Evolutionary conservation across 257 asterid species (phyloP).

Genomic region (Solanum peruvianum): DNA sequence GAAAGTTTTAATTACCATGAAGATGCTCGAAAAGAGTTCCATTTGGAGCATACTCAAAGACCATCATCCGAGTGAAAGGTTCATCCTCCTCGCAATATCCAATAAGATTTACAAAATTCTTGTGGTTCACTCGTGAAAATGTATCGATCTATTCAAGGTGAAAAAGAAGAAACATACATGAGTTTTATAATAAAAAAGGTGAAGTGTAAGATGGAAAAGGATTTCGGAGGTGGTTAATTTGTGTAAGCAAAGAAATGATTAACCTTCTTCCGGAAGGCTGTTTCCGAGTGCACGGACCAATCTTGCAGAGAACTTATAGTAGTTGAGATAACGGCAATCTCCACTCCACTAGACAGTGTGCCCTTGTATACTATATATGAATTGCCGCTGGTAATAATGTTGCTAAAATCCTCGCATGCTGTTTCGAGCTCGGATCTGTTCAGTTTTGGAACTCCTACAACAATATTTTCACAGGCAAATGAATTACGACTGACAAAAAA

Average conservation of each 20-base stretch:
- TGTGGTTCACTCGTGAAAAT: slow-evolving; percentile 57
- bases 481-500: not conserved
- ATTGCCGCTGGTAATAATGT: slow-evolving; percentile 37
- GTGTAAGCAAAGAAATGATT: not conserved
- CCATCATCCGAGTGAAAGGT: slow-evolving; percentile 86
- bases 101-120: slow-evolving; percentile 64
- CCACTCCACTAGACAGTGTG: slow-evolving; percentile 88
- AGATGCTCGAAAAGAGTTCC: slow-evolving; percentile 89
- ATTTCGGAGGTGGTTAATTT: not conserved
- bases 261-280: slow-evolving; percentile 66
- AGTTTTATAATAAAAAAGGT: not conserved
- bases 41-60: slow-evolving; percentile 83
- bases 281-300: slow-evolving; percentile 70
- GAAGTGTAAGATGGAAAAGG: not conserved
- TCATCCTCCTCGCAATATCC: slow-evolving; percentile 70
- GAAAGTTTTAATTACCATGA: slow-evolving; percentile 37
- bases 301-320: slow-evolving; percentile 38
- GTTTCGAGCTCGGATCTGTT: slow-evolving; percentile 71
- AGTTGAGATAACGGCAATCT: slow-evolving; percentile 80
- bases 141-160: slow-evolving; percentile 13
- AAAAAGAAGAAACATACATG: not conserved
- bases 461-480: not conserved
- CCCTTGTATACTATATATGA: slow-evolving; percentile 64
- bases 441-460: slow-evolving; percentile 81
- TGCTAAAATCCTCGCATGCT: slow-evolving; percentile 97